Evolutionary conservation across 2,329 filamentous ascomycete species (phyloP), one percentile per base, ranked within the genome.

Genomic region (Ceratocystis cacaofunesta): DNA sequence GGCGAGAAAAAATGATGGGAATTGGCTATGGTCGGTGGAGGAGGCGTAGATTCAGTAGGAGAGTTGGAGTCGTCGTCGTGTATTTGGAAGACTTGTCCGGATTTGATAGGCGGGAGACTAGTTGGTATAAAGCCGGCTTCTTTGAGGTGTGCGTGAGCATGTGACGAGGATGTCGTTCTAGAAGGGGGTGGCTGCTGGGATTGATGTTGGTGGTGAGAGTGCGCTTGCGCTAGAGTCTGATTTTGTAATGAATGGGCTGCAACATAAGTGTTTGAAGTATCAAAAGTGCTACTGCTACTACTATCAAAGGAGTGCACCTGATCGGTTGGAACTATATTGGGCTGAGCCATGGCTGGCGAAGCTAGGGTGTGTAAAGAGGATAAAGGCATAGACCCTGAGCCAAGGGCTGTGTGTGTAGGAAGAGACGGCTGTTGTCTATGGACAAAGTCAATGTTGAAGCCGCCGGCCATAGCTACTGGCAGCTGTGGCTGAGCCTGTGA

Each of bases 41-140:
- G 66, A 41, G 66, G 66, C 19, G 63, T 67, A 7, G 63, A 65
- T n/a, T 67, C 66, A 8, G 44, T 62, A 5, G 63, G 63, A 25
- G 66, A 65, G 19, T 67, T 67, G 22, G 44, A 17, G 43, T 67
- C 66, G n/a, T 65, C 63, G 7, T 67, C 66, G 41, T 67, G 66
- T 50, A 67, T 67, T 48, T 65, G 66, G n/a, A 67, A 67, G 28
- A 67, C 62, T 17, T 65, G 55, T 0, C 65, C 65, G 5, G 65
- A 64, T 32, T 63, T 67, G 43, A 64, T 67, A 48, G 63, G 58
- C 10, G 63, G 32, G 12, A 62, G n/a, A 28, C 63, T 65, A 1
- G 66, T 65, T n/a, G 65, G 65, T 19, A 64, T 5, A 58, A 65
- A 60, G 17, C 61, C 60, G 10, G 41, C 22, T n/a, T 66, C 58